Percentiles rank a stretch among this genome's conserved stretches.
Conservation (phyloP, 1,139 yeast species). For the Oligophagozyma castellii region DNA sequence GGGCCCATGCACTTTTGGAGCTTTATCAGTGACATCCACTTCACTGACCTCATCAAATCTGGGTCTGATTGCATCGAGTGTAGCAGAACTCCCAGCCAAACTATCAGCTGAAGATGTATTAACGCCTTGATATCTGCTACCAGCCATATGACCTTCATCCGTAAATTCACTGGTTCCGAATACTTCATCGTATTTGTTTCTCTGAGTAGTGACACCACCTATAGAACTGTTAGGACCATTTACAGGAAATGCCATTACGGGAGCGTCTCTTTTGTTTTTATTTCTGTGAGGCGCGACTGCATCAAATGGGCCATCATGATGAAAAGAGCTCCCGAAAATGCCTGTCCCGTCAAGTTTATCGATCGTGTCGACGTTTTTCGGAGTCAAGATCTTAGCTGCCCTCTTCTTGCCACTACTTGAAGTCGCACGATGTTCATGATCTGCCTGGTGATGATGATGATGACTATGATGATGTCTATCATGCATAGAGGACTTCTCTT, state of each 20-base stretch:
- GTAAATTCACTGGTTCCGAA: slow-evolving; percentile 4
- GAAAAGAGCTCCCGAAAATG: slow-evolving; percentile 81
- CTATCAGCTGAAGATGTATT: neutral
- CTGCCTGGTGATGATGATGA: slow-evolving; percentile 5
- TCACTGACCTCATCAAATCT: slow-evolving; percentile 35
- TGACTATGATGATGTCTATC: slow-evolving; percentile 2
- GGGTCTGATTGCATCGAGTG: slow-evolving; percentile 26
- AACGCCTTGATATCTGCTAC: neutral
- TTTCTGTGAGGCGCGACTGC: slow-evolving; percentile 95
- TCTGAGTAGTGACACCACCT: slow-evolving; percentile 33
- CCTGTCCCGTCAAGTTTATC: slow-evolving; percentile 93
- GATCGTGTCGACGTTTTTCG: slow-evolving; percentile 56
- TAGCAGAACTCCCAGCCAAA: slow-evolving; percentile 5
- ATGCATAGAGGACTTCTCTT: neutral
- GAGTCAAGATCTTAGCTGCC: slow-evolving; percentile 33
- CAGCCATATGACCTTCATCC: neutral
- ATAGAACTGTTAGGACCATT: slow-evolving; percentile 86
- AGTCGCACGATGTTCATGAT: neutral
- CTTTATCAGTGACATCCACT: slow-evolving; percentile 52
- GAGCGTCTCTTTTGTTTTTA: slow-evolving; percentile 64
- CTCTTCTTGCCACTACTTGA: slow-evolving; percentile 25
- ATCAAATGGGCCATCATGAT: slow-evolving; percentile 97
- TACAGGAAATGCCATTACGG: slow-evolving; percentile 85
- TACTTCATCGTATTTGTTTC: slow-evolving; percentile 16
- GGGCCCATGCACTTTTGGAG: slow-evolving; percentile 66